Base-by-base conservation (phyloP, 2,329 filamentous ascomycete genomes). In the Corinectria fuckeliana region DNA sequence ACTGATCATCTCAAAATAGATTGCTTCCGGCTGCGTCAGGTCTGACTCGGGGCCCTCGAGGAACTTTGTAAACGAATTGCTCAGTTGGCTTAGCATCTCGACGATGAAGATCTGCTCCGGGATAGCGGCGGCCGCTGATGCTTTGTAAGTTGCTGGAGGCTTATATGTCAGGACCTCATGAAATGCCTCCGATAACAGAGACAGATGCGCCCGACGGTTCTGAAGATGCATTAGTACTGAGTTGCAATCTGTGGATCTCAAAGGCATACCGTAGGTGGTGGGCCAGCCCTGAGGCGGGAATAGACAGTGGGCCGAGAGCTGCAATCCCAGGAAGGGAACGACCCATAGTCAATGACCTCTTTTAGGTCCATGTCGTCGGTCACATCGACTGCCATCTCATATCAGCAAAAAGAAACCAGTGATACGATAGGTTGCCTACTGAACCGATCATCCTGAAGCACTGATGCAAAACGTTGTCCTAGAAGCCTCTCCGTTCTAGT, bases 71-170 rank as follows among this genome's bases (percentile, higher is more conserved):
- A 83, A 70, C 0, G 80, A 78, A 58, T 79, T 78, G 60, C 76
- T 74, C 2, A 84, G 68, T n/a, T 75, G 75, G 1, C 69, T 65
- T 13, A 83, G 72, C 0, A 73, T 77, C 55, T 83, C 79, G 0
- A 76, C 57, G 1, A 81, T 73, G 51, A 80, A 83, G 2, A 75
- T 72, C 38, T 79, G 77, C 38, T 86, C 83, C 1, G 75, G 65
- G 8, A 74, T 69, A 0, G 76, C 72, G 0, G 75, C 72, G 1
- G 78, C 74, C 3, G 70, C 63, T 0, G 76, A 64, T 25, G 78
- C 81, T 64, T 85, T 86, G 73, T 83, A 83, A 6, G 80, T 77
- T 2, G 82, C 76, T 0, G 82, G 78, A 1, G 82, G 76, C 50
- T 80, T 82, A 68, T 81, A 82, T 21, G 70, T 68, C 5, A 86